These are phyloP conservation scores for Alloteropsis angusta DNA, from an alignment of 202 grass and related monocot species.

Conservation along the genomic window DNA sequence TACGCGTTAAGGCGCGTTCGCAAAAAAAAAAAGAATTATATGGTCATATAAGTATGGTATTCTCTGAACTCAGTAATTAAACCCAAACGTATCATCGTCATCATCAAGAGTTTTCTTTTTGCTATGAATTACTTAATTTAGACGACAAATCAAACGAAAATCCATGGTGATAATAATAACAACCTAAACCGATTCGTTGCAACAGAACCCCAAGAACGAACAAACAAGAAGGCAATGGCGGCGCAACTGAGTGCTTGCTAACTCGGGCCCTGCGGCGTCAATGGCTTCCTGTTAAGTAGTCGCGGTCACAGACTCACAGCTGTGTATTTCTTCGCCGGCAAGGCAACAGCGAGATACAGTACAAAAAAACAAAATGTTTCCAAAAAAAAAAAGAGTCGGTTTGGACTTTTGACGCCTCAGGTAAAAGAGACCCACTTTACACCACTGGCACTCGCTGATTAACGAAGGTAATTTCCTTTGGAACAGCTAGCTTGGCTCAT, in stretches of 20 bases:
- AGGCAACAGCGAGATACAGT: neutral
- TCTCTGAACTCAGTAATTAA: neutral
- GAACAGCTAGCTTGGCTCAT: neutral
- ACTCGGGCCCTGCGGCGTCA: neutral
- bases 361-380: neutral
- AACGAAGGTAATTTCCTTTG: neutral
- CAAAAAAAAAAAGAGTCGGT: neutral
- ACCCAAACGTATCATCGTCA: neutral
- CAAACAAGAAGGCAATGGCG: neutral
- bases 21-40: no score
- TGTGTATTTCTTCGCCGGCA: slow-evolving; percentile 35
- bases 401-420: slow-evolving; percentile 5
- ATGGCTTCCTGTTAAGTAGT: slow-evolving; percentile 17
- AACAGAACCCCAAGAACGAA: neutral
- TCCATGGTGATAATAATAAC: neutral
- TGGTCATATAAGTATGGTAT: neutral
- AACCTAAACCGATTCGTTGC: neutral
- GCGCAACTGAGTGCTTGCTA: neutral
- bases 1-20: no score
- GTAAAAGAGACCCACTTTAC: slow-evolving; percentile 26
- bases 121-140: neutral
- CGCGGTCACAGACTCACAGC: neutral
- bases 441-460: neutral
- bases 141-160: neutral
- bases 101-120: neutral